Evolutionary conservation across 169 alveolate genomes (phyloP).

Genomic region (Perkinsus chesapeaki): DNA sequence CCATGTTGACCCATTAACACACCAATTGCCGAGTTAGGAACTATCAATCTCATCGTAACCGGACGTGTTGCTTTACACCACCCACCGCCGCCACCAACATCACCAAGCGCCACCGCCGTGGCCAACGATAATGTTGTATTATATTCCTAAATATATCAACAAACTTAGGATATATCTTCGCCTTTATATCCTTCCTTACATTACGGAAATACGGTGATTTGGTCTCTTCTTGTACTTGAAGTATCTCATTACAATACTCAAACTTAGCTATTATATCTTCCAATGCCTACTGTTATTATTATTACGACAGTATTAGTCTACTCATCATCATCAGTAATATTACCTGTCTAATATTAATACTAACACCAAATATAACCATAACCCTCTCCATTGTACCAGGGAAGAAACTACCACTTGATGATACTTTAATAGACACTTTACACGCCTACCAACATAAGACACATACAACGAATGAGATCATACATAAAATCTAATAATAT

Average conservation of each 20-base stretch:
- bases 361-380: neutral
- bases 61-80: neutral
- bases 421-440: neutral
- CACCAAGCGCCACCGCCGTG: neutral
- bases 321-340: neutral
- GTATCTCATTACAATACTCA: neutral
- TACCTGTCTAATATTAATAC: neutral
- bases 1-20: neutral
- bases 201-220: neutral
- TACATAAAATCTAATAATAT: neutral
- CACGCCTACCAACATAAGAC: neutral
- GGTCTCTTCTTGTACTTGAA: neutral
- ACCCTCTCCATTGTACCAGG: neutral
- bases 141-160: no score
- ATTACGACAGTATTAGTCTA: neutral
- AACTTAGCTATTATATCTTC: neutral
- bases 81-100: neutral
- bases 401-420: neutral
- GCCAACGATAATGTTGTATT: no score
- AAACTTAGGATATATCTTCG: no score
- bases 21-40: neutral
- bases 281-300: neutral
- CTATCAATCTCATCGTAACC: neutral
- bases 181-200: neutral
- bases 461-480: neutral